These are phyloP conservation scores for Phytopythium kandeliae DNA, from an alignment of 352 stramenopile species.

Conservation along the genomic window DNA sequence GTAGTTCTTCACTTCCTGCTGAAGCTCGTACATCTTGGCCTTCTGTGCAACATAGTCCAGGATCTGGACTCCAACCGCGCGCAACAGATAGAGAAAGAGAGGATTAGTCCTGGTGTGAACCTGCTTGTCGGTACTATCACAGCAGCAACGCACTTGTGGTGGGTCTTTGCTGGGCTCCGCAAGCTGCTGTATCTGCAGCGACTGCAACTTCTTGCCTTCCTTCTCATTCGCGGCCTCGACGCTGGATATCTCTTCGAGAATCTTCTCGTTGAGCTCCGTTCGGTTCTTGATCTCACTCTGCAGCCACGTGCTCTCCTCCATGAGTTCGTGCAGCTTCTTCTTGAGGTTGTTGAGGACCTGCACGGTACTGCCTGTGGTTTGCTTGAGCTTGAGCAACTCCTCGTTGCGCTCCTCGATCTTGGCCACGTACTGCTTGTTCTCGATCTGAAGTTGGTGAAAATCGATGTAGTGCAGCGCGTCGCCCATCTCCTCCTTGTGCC, in stretches of 20 bases:
- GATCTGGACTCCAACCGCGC: constrained; percentile 26
- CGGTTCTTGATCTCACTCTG: constrained; percentile 75
- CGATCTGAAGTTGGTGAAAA: constrained; percentile 95
- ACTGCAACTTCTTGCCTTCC: constrained; percentile 51
- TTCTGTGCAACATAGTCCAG: constrained; percentile 91
- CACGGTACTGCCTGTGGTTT: constrained; percentile 86
- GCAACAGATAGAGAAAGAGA: not conserved
- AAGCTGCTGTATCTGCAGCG: constrained; percentile 54
- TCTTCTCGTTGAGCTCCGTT: constrained; percentile 85
- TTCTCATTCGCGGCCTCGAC: constrained; percentile 74
- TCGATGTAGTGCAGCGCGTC: constrained; percentile 96
- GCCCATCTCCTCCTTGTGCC: constrained; percentile 94
- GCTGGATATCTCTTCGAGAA: constrained; percentile 62
- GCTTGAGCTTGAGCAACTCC: constrained; percentile 90
- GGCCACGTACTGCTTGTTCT: constrained; percentile 95
- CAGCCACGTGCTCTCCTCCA: constrained; percentile 78
- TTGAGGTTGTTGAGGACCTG: constrained; percentile 91
- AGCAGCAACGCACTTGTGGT: constrained; percentile 40
- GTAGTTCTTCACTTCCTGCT: constrained; percentile 88
- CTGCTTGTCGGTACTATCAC: too few relatives aligned
- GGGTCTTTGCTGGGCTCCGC: constrained; percentile 77
- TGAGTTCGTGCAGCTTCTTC: constrained; percentile 81
- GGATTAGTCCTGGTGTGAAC: too few relatives aligned
- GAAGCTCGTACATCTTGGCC: constrained; percentile 84
- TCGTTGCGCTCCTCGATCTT: constrained; percentile 95